A percentile compares a stretch with the other conserved stretches of the same genome.
These are phyloP conservation scores for Candida frijolesensis DNA, from an alignment of 1,139 yeast species.

Conservation along the genomic window DNA sequence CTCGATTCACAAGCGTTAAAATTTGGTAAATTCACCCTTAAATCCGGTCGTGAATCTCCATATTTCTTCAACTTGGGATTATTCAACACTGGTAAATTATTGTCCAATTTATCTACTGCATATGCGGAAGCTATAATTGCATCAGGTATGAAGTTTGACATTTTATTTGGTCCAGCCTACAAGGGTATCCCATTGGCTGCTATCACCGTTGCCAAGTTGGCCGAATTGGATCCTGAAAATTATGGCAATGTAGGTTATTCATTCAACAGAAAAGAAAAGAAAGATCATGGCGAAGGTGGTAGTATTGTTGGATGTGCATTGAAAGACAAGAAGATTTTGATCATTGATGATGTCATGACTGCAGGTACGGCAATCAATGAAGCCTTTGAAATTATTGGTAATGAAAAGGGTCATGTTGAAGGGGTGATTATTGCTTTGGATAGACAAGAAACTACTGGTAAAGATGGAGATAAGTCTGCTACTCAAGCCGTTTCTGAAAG, in stretches of 20 bases:
- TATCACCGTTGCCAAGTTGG: conserved; percentile 85
- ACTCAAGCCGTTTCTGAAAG: conserved; percentile 75
- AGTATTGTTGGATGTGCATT: conserved; percentile 84
- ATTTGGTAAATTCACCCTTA: conserved; percentile 86
- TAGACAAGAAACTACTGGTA: conserved; percentile 83
- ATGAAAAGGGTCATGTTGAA: conserved; percentile 70
- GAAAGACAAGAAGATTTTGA: conserved; percentile 69
- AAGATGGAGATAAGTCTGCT: conserved; percentile 69
- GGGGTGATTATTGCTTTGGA: conserved; percentile 92
- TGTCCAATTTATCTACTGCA: conserved; percentile 79
- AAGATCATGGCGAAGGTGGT: conserved; percentile 99
- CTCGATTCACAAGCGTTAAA: conserved; percentile 77
- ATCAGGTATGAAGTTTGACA: conserved; percentile 81
- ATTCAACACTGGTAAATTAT: conserved; percentile 77
- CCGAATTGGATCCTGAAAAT: conserved; percentile 82
- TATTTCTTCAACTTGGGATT: conserved; percentile 94
- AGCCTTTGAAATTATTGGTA: conserved; percentile 78
- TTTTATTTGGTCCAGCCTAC: conserved; percentile 96
- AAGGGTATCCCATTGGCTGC: conserved; percentile 97
- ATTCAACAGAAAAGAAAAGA: conserved; percentile 88
- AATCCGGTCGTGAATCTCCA: conserved; percentile 93
- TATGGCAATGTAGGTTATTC: conserved; percentile 68
- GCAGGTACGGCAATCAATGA: conserved; percentile 98
- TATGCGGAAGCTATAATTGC: conserved; percentile 87
- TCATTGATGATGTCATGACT: conserved; percentile 96